Base-by-base conservation (phyloP, 345 rosid genomes). In the Moricandia moricandioides region DNA sequence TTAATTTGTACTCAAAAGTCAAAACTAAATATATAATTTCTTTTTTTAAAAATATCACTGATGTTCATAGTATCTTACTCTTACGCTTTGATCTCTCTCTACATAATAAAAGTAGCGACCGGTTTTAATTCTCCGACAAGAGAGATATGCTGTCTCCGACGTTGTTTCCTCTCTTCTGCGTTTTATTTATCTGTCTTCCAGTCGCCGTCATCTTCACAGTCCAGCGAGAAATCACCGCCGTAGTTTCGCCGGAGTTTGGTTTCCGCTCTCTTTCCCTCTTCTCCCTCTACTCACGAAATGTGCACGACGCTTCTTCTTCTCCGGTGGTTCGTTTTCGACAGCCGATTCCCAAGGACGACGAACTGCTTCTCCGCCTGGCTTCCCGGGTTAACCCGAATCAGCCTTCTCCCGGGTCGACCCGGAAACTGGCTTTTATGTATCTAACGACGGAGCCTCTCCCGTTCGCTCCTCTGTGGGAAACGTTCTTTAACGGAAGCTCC, bases 381-480 rank as follows among this genome's bases (percentile, higher is more conserved):
- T 67, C 87, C 27, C 84, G 81, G 59, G 88, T 78, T 26, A 82
- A 77, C 81, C 79, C 82, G 7, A 81, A 66, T 5, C 82, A n/a
- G 3, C 83, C 80, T 10, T 24, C 31, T 70, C 71, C 83, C 0
- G 70, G 16, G 3, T 52, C 70, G 9, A 84, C 74, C 9, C 85
- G 82, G 81, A 93, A 91, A 73, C 12, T 91, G 11, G 97, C 96
- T 4, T 89, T 93, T 65, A 68, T 91, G 83, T 93, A 86, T 74
- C 79, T 91, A 13, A 88, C 92, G 6, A 83, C 92, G 0, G 16
- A 85, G 8, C 87, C 95, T 52, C 93, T 93, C 12, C 89, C 85
- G 1, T 83, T 89, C 3, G 89, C 92, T 8, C 85, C 89, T 3
- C 65, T 91, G 0, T 91, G 97, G 96, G 90, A 91, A 16, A 70